Conservation (phyloP, 129 eudicot genomes). For the Solidago caesia region DNA sequence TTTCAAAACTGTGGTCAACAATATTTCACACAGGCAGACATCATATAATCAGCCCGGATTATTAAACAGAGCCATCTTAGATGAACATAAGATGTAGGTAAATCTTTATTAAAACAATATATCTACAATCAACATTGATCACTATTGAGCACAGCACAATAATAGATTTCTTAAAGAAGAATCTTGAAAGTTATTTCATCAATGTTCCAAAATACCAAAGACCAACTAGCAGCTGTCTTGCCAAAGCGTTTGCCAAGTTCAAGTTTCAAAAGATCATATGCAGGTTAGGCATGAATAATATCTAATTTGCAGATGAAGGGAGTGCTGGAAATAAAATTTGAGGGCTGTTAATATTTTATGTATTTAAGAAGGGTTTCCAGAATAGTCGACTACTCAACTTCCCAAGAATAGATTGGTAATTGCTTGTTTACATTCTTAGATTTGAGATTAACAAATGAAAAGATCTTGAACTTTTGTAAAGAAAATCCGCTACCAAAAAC, state of each 20-base stretch:
- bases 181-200: not conserved
- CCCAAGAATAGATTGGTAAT: no score
- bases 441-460: not conserved
- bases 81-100: not conserved
- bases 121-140: not conserved
- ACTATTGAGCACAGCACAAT: not conserved
- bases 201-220: conserved; percentile 7
- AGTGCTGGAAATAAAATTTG: not conserved
- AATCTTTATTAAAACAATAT: not conserved
- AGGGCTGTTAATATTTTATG: not conserved
- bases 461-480: not conserved
- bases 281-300: not conserved
- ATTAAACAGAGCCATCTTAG: not conserved
- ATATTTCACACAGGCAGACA: not conserved
- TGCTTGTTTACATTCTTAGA: not conserved
- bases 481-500: not conserved
- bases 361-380: not conserved
- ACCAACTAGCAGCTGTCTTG: not conserved
- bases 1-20: not conserved
- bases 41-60: not conserved
- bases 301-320: not conserved
- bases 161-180: conserved; percentile 3
- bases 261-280: not conserved
- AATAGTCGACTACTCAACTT: not conserved
- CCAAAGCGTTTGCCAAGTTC: not conserved